phyloP scores from a whole-genome alignment of 1,139 yeast genomes.

The Taphrina flavorubra region DNA sequence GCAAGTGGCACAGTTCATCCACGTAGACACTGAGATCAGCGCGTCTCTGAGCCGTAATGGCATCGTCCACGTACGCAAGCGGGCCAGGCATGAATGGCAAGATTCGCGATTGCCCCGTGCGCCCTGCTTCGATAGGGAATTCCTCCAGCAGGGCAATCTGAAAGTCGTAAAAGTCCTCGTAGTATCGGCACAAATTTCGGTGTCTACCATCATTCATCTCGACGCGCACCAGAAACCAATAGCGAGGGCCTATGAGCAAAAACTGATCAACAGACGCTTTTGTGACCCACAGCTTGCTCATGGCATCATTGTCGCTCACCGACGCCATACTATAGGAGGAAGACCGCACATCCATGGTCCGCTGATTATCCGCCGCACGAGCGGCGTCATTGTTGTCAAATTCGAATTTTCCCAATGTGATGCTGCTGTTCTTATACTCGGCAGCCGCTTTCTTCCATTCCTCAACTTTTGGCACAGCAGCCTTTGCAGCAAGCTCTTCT shows the following conservation, averaged over 20 bases:
- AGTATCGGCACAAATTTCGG: slow-evolving; percentile 81
- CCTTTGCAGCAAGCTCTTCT: slow-evolving; percentile 60
- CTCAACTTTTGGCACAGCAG: slow-evolving; percentile 85
- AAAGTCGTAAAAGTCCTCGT: slow-evolving; percentile 94
- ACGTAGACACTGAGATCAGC: slow-evolving; percentile 85
- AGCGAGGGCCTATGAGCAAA: slow-evolving; percentile 81
- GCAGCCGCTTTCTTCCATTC: slow-evolving; percentile 95
- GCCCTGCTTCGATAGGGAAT: slow-evolving; percentile 93
- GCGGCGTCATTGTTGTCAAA: slow-evolving; percentile 46
- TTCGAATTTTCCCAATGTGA: slow-evolving; percentile 67
- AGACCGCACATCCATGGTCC: background rate
- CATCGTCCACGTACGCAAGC: slow-evolving; percentile 85
- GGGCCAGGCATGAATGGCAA: slow-evolving; percentile 98
- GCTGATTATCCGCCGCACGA: background rate
- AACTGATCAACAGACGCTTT: slow-evolving; percentile 70
- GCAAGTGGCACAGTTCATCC: slow-evolving; percentile 73
- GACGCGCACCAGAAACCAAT: slow-evolving; percentile 82
- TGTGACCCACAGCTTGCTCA: slow-evolving; percentile 59
- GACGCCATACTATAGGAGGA: slow-evolving; percentile 17
- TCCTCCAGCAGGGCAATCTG: slow-evolving; percentile 82
- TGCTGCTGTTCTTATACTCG: slow-evolving; percentile 87
- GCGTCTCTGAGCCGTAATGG: slow-evolving; percentile 81
- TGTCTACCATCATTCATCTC: slow-evolving; percentile 69
- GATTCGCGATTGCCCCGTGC: slow-evolving; percentile 74
- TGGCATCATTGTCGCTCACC: slow-evolving; percentile 3